Evolutionary conservation across 2,329 filamentous ascomycete genomes (phyloP), one percentile per base, ranked within the genome.

Genomic region (Teratosphaeria pseudoeucalypti): DNA sequence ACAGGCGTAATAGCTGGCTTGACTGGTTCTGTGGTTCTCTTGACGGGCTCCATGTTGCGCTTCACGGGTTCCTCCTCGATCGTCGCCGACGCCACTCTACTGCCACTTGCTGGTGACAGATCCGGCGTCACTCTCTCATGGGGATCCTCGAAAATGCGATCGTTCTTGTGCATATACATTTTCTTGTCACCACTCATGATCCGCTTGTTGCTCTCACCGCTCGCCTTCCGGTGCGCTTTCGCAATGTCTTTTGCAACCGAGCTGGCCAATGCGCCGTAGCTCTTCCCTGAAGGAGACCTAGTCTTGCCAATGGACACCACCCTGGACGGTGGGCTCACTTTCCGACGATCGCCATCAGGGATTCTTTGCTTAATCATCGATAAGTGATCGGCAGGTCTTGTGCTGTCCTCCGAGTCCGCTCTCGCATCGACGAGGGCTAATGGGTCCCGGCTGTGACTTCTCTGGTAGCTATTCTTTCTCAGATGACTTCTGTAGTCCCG

Each of bases 121-220:
- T 52, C 39, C 14, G 43, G 39, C 27, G 14, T 53, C 23, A 58
- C 14, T 43, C 58, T 53, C 6, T 27, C 26, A 2, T 56, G 29
- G 6, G 55, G 88, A 71, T 96, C 92, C 72, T 96, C 92, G 80
- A 90, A 96, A 62, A 96, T 92, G 69, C 89, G 85, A 70, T 91
- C 87, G 37, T 86, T 84, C 1, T 86, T 87, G 62, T 84, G 82
- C 64, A 80, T 79, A 70, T 90, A 91, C 1, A 85, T 82, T 65
- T 82, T 77, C 60, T 86, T 75, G 27, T 88, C 85, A 23, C 85
- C 86, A 70, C 86, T 90, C 67, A 85, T 81, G 65, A 88, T 88
- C 62, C 88, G 81, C 58, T 64, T 86, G 43, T 49, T 49, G 67
- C 83, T 79, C 66, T 85, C 87, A 67, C 84, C 87, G 63, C 85